A percentile compares a stretch with the other conserved stretches of the same genome.
Evolutionary conservation across 129 eudicot genomes (phyloP).

Genomic region (Artemisia tridentata): DNA sequence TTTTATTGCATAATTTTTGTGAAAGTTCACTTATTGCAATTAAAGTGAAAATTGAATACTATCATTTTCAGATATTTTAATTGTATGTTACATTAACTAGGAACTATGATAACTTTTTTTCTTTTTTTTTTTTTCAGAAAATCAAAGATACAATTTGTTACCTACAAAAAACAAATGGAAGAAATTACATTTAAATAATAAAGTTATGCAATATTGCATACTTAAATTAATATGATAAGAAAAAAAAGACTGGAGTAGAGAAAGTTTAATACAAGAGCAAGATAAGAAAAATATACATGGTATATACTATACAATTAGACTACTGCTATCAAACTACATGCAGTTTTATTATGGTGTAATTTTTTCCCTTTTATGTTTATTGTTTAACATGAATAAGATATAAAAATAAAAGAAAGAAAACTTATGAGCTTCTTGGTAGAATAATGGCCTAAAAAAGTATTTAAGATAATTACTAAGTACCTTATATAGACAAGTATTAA

Average conservation of each 20-base stretch:
- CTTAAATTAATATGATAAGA: neutral
- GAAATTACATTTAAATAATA: neutral
- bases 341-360: slow-evolving; percentile 28
- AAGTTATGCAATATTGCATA: slow-evolving; percentile 1
- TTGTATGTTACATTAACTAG: no score
- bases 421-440: slow-evolving; percentile 35
- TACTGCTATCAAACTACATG: slow-evolving; percentile 4
- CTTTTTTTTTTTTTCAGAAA: no score
- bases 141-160: neutral
- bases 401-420: slow-evolving; percentile 8
- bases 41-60: no score
- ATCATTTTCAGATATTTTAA: no score
- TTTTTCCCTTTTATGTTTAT: neutral
- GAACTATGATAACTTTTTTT: no score
- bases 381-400: slow-evolving; percentile 15
- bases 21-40: no score
- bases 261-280: slow-evolving; percentile 15
- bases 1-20: no score
- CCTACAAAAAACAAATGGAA: neutral
- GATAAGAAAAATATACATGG: slow-evolving; percentile 21
- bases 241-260: slow-evolving; percentile 6
- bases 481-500: slow-evolving; percentile 21
- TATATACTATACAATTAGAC: slow-evolving; percentile 30
- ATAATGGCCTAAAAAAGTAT: slow-evolving; percentile 28
- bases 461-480: slow-evolving; percentile 27